Evolutionary conservation across 2,329 filamentous ascomycete species (phyloP).

Genomic region (Penicillium sp.): DNA sequence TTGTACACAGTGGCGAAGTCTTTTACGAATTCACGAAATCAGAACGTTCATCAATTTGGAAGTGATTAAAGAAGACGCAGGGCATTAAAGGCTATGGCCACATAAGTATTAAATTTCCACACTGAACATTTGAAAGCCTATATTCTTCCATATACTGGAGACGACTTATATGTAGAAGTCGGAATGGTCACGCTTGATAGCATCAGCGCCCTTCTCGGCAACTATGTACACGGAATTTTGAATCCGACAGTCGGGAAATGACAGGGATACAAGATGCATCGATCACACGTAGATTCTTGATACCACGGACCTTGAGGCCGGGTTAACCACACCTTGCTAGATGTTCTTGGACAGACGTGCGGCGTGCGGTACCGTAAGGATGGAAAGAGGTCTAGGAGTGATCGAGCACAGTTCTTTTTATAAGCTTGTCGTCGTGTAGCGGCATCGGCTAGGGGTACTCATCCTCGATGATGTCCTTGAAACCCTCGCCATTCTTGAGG

Average conservation of each 20-base stretch:
- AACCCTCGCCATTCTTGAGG: conserved; percentile 58
- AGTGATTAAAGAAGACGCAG: too few species aligned
- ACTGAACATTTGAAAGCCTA: too few species aligned
- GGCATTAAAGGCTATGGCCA: too few species aligned
- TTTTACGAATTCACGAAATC: too few species aligned
- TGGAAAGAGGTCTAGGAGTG: conserved; percentile 57
- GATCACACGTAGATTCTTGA: conserved; percentile 56
- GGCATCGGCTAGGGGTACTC: conserved; percentile 66
- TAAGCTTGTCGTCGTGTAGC: conserved; percentile 55
- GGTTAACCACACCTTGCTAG: conserved; percentile 56
- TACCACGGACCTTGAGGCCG: conserved; percentile 55
- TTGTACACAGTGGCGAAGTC: too few species aligned
- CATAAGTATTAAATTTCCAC: too few species aligned
- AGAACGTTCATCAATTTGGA: too few species aligned
- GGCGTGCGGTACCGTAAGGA: conserved; percentile 59
- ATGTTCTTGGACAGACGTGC: conserved; percentile 56
- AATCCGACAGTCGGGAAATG: conserved; percentile 58
- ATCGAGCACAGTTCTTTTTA: conserved; percentile 60
- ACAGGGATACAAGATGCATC: conserved; percentile 61
- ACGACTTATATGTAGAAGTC: background rate
- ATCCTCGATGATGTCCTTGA: conserved; percentile 46
- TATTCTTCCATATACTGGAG: too few species aligned
- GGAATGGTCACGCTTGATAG: conserved; percentile 7
- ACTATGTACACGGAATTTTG: conserved; percentile 65
- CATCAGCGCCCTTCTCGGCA: conserved; percentile 50